Base-by-base conservation (phyloP, 176 grass and related monocot genomes). In the Poa pratensis region DNA sequence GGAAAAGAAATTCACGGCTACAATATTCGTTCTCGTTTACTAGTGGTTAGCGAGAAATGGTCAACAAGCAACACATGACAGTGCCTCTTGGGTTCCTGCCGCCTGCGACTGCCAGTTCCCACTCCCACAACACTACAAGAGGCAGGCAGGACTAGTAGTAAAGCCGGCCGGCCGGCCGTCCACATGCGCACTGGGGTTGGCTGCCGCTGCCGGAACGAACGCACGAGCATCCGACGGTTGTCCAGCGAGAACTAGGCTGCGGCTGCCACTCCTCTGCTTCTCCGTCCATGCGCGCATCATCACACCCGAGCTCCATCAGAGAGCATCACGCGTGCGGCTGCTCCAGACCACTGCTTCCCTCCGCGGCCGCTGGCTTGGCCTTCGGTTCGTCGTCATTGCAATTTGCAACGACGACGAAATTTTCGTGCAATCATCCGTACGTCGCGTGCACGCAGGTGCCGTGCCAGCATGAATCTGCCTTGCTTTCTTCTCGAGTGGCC, bases 91-190 rank as follows among this genome's bases (percentile, higher is more conserved):
- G 80, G 78, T 70, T 65, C 30, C 78, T 55, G 74, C 30, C 53
- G 18, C 22, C 22, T 30, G 46, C 75, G 52, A 37, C 12, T 48
- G 27, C 28, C 54, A 76, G 23, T 78, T 60, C 60, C 39, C 71
- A 30, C 28, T 62, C 52, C 30, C 60, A 8, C 72, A 34, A 8
- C 78, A 71, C 64, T 60, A 49, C 23, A 14, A 5, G 0, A 22
- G 20, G 64, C 52, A 7, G 14, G 68, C 57, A 76, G 22, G 42
- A 65, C 53, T 48, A 51, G 63, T 9, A 17, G 23, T 51, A 51
- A 51, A 74, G 71, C 40, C 43, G 42, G 70, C 62, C 88, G 88
- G 78, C 77, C 88, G 88, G 78, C 77, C 88, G 88, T 61, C 77
- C 88, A 89, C 88, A 71, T 77, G 78, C 83, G 51, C 77, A 27